Evolutionary conservation across 1,284 basidiomycete species (phyloP), one percentile per base, ranked within the genome.

Genomic region (Puccinia polysora): DNA sequence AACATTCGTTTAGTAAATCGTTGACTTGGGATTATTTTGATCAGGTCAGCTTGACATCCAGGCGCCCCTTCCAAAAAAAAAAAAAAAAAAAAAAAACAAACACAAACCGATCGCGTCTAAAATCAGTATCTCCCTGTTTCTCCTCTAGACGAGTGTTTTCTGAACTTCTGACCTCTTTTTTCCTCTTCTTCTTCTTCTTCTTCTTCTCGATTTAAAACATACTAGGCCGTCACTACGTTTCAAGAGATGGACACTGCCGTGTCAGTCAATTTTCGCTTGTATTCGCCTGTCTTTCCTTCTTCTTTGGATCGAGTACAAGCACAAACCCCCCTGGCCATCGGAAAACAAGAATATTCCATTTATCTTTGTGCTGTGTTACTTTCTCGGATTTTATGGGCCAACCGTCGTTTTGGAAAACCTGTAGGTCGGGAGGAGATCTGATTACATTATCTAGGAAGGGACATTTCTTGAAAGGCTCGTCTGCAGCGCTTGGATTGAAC

Each of bases 391-490:
- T n/a, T n/a, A n/a, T n/a, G 52, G 7, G 47, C 34, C 32, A 18
- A 59, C 55, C 8, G 36, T 28, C 4, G 25, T 6, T 14, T 40
- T 40, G 28, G 36, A 28, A 18, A 32, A n/a, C 23, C 12, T 10
- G 43, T 25, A 64, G 67, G 8, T 6, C 34, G 7, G 45, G 28
- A 25, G 55, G 53, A 74, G 84, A 90, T 75, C 84, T 93, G 15
- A 76, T 78, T 7, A 81, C 86, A 75, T 84, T 96, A 15, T 88
- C 89, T 3, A 83, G 83, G 18, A 83, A 90, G 12, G 93, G 92
- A 0, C 93, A 97, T 81, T 97, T 91, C 81, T 86, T 97, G 78
- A 97, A 96, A 80, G 93, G 92, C 60, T 94, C 91, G 1, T 93
- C 90, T 36, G 92, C 92, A 15, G 90, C 93, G 1, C 84, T 96